phyloP scores from a whole-genome alignment of 2,329 filamentous ascomycete genomes.

The Colletotrichum tofieldiae region DNA sequence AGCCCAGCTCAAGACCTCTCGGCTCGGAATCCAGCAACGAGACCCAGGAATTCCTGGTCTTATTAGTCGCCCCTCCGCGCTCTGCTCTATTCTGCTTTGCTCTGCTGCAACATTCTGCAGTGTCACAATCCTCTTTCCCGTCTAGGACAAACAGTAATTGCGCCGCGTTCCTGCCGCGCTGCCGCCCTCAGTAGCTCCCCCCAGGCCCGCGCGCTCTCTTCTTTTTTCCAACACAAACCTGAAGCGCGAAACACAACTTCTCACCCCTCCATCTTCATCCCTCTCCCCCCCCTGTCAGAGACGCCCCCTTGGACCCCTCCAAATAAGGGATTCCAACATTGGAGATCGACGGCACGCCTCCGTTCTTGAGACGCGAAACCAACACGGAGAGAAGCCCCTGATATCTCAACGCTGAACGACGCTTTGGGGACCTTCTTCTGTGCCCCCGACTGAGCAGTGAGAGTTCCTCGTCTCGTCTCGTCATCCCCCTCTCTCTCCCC shows the following conservation, averaged over 20 bases:
- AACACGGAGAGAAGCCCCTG: slow-evolving; percentile 41
- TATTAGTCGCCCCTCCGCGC: background rate
- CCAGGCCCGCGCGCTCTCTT: slow-evolving; percentile 1
- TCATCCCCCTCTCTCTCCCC: background rate
- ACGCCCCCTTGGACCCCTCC: slow-evolving; percentile 40
- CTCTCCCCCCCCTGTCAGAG: slow-evolving; percentile 32
- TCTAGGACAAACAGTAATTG: slow-evolving; percentile 27
- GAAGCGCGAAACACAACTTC: slow-evolving; percentile 41
- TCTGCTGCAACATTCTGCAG: slow-evolving; percentile 5
- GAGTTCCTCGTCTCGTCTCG: slow-evolving; percentile 17
- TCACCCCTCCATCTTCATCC: slow-evolving; percentile 39
- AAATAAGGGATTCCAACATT: slow-evolving; percentile 42
- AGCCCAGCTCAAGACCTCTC: background rate
- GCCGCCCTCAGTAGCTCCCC: slow-evolving; percentile 20
- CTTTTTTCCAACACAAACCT: slow-evolving; percentile 40
- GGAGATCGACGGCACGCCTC: slow-evolving; percentile 39
- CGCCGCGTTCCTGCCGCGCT: slow-evolving; percentile 33
- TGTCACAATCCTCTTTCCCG: background rate
- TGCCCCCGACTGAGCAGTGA: background rate
- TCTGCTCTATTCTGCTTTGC: background rate
- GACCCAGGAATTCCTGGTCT: slow-evolving; percentile 21
- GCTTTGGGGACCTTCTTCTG: background rate
- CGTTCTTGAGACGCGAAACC: slow-evolving; percentile 42
- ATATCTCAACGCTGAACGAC: slow-evolving; percentile 37
- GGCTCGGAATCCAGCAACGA: slow-evolving; percentile 7